Percentiles rank a stretch among this genome's conserved stretches.
Conservation (phyloP, 176 grass and related monocot genomes). For the Urochloa ruziziensis region DNA sequence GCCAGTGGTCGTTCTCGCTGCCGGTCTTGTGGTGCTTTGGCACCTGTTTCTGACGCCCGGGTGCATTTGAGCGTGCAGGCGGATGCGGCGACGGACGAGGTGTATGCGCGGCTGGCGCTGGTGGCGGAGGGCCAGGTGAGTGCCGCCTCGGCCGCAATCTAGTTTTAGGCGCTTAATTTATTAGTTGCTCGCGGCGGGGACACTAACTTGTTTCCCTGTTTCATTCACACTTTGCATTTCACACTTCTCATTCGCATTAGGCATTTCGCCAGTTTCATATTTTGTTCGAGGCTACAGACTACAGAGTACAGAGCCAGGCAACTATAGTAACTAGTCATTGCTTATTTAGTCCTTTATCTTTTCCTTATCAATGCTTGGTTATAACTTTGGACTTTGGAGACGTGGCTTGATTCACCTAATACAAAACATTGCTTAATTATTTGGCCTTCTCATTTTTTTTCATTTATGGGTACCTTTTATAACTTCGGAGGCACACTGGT, state of each 20-base stretch:
- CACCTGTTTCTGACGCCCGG: neutral
- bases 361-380: neutral
- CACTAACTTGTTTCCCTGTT: no score
- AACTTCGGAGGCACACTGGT: neutral
- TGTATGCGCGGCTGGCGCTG: slow-evolving; percentile 78
- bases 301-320: no score
- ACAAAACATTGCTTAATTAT: neutral
- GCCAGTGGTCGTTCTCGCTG: neutral
- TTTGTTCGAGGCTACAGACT: neutral
- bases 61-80: slow-evolving; percentile 56
- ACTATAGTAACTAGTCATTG: neutral
- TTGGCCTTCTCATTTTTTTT: neutral
- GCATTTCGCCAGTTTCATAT: no score
- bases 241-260: no score
- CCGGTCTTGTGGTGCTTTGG: slow-evolving; percentile 9
- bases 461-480: neutral
- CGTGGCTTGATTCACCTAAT: neutral
- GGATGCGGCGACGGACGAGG: slow-evolving; percentile 83
- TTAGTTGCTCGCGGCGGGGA: neutral
- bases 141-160: neutral
- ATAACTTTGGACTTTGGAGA: neutral
- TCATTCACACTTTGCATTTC: slow-evolving; percentile 8
- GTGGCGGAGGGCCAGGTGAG: slow-evolving; percentile 64
- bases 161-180: neutral
- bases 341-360: neutral